Conservation (phyloP, 2,329 filamentous ascomycete species). For the Penicillium sp. region DNA sequence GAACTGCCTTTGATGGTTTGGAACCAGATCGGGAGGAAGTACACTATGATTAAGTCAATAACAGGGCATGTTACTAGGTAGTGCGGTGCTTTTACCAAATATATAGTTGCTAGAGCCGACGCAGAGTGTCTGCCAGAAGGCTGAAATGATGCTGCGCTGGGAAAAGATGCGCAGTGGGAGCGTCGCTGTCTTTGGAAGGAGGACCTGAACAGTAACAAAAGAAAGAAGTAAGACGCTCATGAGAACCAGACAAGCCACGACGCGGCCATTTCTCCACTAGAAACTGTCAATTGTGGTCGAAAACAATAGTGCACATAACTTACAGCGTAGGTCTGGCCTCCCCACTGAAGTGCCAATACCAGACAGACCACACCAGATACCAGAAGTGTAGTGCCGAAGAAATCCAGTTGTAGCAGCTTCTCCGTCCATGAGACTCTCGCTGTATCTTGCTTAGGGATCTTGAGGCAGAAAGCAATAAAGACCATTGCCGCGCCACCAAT, state of each 20-base stretch:
- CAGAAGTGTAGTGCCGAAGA: conserved; percentile 34
- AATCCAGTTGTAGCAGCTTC: conserved; percentile 42
- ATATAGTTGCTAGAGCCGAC: not conserved
- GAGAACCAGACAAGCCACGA: not conserved
- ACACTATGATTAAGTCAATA: not conserved
- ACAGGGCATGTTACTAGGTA: too few species aligned
- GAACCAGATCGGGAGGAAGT: not conserved
- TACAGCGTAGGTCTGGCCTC: conserved; percentile 15
- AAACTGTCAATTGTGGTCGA: not conserved
- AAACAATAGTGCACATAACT: not conserved
- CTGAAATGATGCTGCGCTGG: not conserved
- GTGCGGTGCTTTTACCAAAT: not conserved
- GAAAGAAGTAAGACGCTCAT: not conserved
- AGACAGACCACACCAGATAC: conserved; percentile 22
- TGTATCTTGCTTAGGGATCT: not conserved
- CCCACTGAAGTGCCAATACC: conserved; percentile 24
- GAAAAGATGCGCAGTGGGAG: not conserved
- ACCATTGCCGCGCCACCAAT: conserved; percentile 43
- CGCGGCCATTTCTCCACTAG: not conserved
- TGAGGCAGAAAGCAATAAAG: conserved; percentile 22
- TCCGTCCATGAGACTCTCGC: conserved; percentile 22
- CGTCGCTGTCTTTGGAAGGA: not conserved
- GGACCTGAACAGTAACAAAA: not conserved
- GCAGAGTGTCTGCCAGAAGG: not conserved
- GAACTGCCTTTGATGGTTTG: not conserved